Evolutionary conservation across 805 yeast species (phyloP), one percentile per base, ranked within the genome.

Genomic region (Kuraishia cidri): DNA sequence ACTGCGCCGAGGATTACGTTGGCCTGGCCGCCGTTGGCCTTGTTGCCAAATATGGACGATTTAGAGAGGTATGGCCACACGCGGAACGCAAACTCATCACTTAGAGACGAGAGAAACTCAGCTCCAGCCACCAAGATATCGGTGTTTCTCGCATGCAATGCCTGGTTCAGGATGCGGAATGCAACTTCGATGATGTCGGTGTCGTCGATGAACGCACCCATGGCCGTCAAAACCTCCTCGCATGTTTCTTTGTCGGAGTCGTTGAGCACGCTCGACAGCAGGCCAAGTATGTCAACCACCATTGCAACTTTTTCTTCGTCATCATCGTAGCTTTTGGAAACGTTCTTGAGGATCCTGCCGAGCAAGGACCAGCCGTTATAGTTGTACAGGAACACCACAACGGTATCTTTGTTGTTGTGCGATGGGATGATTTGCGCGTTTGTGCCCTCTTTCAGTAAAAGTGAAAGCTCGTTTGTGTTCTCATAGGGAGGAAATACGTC

Each of bases 331-430:
- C 46, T 45, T 34, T 57, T 60, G 1, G 72, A 62, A 7, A 79
- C 54, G 41, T 80, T 80, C 42, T 82, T 87, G 21, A 88, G 53
- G 0, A 83, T 58, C 45, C 94, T 68, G 2, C 97, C 97, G 12
- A 90, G 45, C 18, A 82, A 56, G 0, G 94, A 71, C 95, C 97
- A 87, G 1, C 97, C 97, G 47, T 78, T 83, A 50, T 78, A 86
- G 3, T 68, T 66, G 48, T 80, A 73, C 18, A 79, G 58, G 58
- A 92, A 87, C 15, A 85, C 68, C 3, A 82, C 81, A 12, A 70
- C 44, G 6, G 30, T 31, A 12, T 30, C 31, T n/a, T 21, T 13
- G 23, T 29, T 28, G 17, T 28, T 31, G 10, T 27, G 12, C 4
- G 32, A 27, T 1, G 85, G 77, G 20, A 88, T 54, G 3, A 84